Percentiles rank a stretch among this genome's conserved stretches.
phyloP scores from a whole-genome alignment of 2,329 filamentous ascomycete genomes.

The Pyricularia pennisetigena region DNA sequence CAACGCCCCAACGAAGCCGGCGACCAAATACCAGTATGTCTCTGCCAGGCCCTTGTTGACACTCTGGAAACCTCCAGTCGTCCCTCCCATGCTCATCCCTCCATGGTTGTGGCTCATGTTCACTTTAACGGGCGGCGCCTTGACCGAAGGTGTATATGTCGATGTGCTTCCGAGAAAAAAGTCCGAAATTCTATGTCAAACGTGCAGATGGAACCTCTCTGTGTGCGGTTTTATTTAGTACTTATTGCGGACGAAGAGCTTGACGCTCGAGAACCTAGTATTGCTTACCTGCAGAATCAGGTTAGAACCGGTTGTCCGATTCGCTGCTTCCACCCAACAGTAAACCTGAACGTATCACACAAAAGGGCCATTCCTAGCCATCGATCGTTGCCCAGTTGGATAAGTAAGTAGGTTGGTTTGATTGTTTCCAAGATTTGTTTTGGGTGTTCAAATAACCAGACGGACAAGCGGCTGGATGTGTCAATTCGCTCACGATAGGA shows the following conservation, averaged over 20 bases:
- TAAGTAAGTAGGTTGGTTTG: background rate
- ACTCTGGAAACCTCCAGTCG: slow-evolving; percentile 21
- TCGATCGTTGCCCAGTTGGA: background rate
- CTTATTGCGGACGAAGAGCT: background rate
- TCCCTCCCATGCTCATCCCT: slow-evolving; percentile 11
- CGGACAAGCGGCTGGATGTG: background rate
- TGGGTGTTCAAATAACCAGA: background rate
- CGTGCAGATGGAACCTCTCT: background rate
- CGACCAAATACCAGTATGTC: slow-evolving; percentile 50
- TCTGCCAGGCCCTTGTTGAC: slow-evolving; percentile 41
- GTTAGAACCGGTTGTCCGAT: background rate
- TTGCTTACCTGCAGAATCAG: background rate
- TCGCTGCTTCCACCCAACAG: no score
- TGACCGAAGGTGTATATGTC: background rate
- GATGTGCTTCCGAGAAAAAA: background rate
- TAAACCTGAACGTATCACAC: background rate
- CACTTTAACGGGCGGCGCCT: slow-evolving; percentile 3
- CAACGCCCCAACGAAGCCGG: slow-evolving; percentile 33
- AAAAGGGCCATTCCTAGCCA: background rate
- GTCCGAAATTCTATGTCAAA: background rate
- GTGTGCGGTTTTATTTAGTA: background rate
- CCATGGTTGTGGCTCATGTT: slow-evolving; percentile 4
- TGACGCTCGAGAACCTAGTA: background rate
- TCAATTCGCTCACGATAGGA: background rate
- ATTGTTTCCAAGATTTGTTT: background rate